A percentile compares a stretch with the other conserved stretches of the same genome.
Evolutionary conservation across 192 early-diverging fungal genomes (phyloP).

Genomic region (Coemansia brasiliensis): DNA sequence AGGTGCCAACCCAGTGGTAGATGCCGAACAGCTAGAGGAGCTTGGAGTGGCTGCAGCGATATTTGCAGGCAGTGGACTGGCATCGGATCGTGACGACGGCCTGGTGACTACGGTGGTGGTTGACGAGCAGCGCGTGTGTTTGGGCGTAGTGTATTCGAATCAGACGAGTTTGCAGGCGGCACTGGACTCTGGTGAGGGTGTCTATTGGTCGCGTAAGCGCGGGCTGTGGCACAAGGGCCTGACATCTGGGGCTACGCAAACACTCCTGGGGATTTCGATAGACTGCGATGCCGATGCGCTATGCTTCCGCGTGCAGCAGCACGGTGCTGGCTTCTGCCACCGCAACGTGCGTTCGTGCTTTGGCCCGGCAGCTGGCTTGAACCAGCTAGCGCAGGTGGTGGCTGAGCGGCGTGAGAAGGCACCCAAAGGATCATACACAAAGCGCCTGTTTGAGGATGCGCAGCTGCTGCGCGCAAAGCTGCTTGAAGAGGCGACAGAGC

Average conservation of each 20-base stretch:
- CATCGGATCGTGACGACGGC: conserved; percentile 83
- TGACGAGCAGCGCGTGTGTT: conserved; percentile 81
- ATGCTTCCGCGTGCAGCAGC: conserved; percentile 83
- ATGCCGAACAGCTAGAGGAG: conserved; percentile 17
- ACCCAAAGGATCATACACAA: conserved; percentile 89
- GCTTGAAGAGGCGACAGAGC: conserved; percentile 92
- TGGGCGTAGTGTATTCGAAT: conserved; percentile 94
- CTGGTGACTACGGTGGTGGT: conserved; percentile 91
- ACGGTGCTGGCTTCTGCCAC: conserved; percentile 92
- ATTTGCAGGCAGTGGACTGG: conserved; percentile 26
- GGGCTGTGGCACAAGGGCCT: conserved; percentile 97
- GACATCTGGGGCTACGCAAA: conserved; percentile 94
- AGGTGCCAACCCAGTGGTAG: conserved; percentile 27
- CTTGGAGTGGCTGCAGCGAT: conserved; percentile 32
- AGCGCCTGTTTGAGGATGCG: conserved; percentile 81
- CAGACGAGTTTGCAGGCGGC: conserved; percentile 78
- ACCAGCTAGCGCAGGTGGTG: conserved; percentile 69
- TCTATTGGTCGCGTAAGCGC: conserved; percentile 85
- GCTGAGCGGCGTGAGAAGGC: conserved; percentile 68
- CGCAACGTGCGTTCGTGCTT: conserved; percentile 89
- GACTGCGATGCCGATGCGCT: conserved; percentile 94
- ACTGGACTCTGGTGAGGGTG: conserved; percentile 75
- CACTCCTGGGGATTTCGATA: conserved; percentile 68
- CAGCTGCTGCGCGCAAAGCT: conserved; percentile 86
- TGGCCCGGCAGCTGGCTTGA: conserved; percentile 75